Conservation (phyloP, 2,329 filamentous ascomycete genomes). For the Pseudogymnoascus sp. region DNA sequence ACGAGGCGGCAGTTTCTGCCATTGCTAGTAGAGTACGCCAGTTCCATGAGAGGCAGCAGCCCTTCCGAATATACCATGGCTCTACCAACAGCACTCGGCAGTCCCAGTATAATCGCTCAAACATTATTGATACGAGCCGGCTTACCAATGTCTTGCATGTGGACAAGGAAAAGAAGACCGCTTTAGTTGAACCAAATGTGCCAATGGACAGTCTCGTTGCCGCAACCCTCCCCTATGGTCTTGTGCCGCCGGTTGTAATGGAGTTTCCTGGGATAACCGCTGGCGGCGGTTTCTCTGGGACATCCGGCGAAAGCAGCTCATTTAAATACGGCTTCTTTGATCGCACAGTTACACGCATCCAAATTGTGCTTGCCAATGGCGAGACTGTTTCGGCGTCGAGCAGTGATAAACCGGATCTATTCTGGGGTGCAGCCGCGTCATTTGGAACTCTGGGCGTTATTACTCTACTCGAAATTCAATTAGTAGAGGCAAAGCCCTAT, state of each 20-base stretch:
- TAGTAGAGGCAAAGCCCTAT: slow-evolving; percentile 22
- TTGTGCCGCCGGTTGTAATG: slow-evolving; percentile 60
- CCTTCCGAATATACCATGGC: slow-evolving; percentile 49
- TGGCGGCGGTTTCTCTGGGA: slow-evolving; percentile 59
- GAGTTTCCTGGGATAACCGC: slow-evolving; percentile 64
- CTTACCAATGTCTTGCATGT: slow-evolving; percentile 39
- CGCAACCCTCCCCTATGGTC: slow-evolving; percentile 44
- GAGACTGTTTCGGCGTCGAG: slow-evolving; percentile 41
- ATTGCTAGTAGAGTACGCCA: slow-evolving; percentile 37
- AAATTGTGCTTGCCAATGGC: slow-evolving; percentile 55
- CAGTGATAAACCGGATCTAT: slow-evolving; percentile 42
- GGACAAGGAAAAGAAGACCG: slow-evolving; percentile 34
- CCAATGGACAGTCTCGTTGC: slow-evolving; percentile 57
- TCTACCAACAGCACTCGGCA: slow-evolving; percentile 45
- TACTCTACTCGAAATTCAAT: slow-evolving; percentile 47
- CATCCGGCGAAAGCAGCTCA: slow-evolving; percentile 57
- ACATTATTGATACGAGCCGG: slow-evolving; percentile 39
- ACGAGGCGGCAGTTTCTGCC: slow-evolving; percentile 35
- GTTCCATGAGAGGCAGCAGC: slow-evolving; percentile 40
- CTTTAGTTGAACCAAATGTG: slow-evolving; percentile 59
- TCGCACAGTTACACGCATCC: slow-evolving; percentile 50
- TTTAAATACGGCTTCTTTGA: slow-evolving; percentile 62
- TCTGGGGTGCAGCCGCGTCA: slow-evolving; percentile 46
- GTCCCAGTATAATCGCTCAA: slow-evolving; percentile 18
- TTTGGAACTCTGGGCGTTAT: slow-evolving; percentile 50